Evolutionary conservation across 495 filamentous ascomycete genomes (phyloP).

Genomic region (Elasticomyces elasticus): DNA sequence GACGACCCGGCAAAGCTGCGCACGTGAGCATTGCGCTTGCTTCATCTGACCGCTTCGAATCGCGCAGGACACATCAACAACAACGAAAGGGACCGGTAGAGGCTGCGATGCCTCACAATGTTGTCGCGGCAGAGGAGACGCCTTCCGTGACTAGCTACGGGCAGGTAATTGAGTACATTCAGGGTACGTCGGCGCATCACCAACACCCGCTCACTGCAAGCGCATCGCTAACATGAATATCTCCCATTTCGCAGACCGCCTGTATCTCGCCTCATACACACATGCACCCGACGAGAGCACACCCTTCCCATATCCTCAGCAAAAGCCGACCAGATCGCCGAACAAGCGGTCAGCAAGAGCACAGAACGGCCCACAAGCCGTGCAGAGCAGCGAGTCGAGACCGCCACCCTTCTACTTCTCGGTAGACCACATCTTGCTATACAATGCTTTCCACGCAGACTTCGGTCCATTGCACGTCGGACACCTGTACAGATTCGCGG

Average conservation of each 20-base stretch:
- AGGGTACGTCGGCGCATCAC: conserved; percentile 41
- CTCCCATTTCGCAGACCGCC: conserved; percentile 53
- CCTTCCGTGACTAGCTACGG: conserved; percentile 45
- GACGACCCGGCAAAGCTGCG: background rate
- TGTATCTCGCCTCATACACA: conserved; percentile 90
- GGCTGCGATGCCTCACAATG: conserved; percentile 21
- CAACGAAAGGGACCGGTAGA: background rate
- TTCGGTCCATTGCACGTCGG: conserved; percentile 97
- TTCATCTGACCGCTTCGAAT: background rate
- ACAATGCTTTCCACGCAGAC: conserved; percentile 97
- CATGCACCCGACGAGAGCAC: conserved; percentile 68
- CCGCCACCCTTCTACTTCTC: conserved; percentile 84
- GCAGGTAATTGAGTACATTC: conserved; percentile 69
- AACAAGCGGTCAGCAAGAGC: conserved; percentile 65
- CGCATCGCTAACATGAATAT: conserved; percentile 22
- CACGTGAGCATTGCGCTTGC: conserved; percentile 6
- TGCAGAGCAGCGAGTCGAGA: conserved; percentile 36
- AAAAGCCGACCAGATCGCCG: conserved; percentile 49
- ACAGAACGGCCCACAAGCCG: conserved; percentile 42
- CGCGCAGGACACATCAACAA: background rate
- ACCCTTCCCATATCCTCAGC: conserved; percentile 70
- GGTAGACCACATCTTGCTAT: conserved; percentile 81
- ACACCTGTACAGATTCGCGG: conserved; percentile 89
- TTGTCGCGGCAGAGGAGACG: conserved; percentile 9
- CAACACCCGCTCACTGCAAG: background rate